Evolutionary conservation across 371 early-diverging fungal species (phyloP).

Genomic region (Chytridium lagenaria): DNA sequence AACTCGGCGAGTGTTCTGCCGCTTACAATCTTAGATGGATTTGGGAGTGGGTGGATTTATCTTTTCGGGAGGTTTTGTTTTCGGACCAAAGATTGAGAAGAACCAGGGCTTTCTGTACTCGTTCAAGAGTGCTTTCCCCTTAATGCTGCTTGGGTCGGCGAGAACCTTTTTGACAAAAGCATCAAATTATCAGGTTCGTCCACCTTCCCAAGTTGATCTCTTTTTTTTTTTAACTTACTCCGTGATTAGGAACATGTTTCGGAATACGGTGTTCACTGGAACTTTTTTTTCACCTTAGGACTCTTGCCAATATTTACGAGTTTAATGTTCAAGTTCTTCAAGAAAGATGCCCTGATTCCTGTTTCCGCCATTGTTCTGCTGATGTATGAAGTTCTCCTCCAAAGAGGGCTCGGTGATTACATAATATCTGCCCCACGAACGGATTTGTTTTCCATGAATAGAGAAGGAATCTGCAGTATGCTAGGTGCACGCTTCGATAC

Average conservation of each 20-base stretch:
- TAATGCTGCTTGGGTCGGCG: conserved; percentile 75
- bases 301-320: conserved; percentile 73
- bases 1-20: no score
- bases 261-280: conserved; percentile 98
- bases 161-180: conserved; percentile 76
- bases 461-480: conserved; percentile 89
- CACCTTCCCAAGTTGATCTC: background rate
- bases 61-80: conserved; percentile 80
- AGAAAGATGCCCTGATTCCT: conserved; percentile 53
- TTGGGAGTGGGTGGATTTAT: conserved; percentile 84
- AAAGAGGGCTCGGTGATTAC: conserved; percentile 67
- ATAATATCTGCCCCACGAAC: conserved; percentile 79
- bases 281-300: conserved; percentile 95
- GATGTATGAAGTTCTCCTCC: conserved; percentile 37
- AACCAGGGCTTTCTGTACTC: conserved; percentile 27
- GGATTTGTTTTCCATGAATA: conserved; percentile 82
- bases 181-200: conserved; percentile 74
- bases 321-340: conserved; percentile 53
- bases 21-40: no score
- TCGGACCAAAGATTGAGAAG: conserved; percentile 49
- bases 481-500: conserved; percentile 52
- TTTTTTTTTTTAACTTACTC: background rate
- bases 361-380: conserved; percentile 57
- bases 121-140: conserved; percentile 52
- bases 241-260: conserved; percentile 80